Percentiles rank a stretch among this genome's conserved stretches.
Evolutionary conservation across 148 eudicot species (phyloP).

Genomic region (Rhododendron henanense): DNA sequence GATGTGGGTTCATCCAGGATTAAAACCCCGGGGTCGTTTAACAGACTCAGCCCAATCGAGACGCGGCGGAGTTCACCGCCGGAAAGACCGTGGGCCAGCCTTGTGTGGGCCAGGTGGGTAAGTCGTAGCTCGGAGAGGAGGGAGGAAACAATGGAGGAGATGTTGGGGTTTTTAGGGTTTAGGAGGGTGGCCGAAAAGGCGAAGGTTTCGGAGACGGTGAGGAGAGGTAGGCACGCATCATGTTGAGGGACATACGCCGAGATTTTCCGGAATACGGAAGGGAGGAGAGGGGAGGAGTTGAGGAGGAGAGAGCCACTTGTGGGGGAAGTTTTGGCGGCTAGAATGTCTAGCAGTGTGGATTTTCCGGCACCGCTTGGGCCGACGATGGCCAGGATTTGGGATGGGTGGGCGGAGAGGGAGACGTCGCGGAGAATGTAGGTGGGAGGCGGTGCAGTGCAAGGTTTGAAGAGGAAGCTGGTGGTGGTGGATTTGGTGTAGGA

Average conservation of each 20-base stretch:
- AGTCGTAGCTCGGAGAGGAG: constrained; percentile 56
- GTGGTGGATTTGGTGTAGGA: constrained; percentile 64
- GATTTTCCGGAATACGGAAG: constrained; percentile 53
- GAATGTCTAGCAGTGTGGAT: constrained; percentile 79
- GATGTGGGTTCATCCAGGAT: constrained; percentile 92
- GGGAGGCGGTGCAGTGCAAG: constrained; percentile 48
- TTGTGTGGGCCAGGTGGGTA: constrained; percentile 46
- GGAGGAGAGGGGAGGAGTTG: constrained; percentile 54
- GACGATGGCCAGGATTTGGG: constrained; percentile 79
- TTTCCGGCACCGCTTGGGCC: constrained; percentile 97
- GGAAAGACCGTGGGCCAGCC: constrained; percentile 48
- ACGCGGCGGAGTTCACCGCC: constrained; percentile 88
- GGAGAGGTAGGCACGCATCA: constrained; percentile 57
- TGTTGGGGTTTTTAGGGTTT: constrained; percentile 29
- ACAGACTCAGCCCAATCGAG: constrained; percentile 72
- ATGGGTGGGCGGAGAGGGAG: constrained; percentile 67
- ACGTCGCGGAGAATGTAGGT: constrained; percentile 62
- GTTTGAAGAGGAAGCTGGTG: constrained; percentile 41
- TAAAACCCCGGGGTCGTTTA: constrained; percentile 72
- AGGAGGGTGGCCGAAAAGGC: constrained; percentile 65
- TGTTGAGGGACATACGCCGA: constrained; percentile 90
- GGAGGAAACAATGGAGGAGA: constrained; percentile 28
- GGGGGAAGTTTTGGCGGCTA: constrained; percentile 63
- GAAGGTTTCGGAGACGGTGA: constrained; percentile 75
- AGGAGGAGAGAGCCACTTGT: constrained; percentile 56